A percentile compares a stretch with the other conserved stretches of the same genome.
Conservation (phyloP, 805 yeast species). For the Yarrowia porcina region DNA sequence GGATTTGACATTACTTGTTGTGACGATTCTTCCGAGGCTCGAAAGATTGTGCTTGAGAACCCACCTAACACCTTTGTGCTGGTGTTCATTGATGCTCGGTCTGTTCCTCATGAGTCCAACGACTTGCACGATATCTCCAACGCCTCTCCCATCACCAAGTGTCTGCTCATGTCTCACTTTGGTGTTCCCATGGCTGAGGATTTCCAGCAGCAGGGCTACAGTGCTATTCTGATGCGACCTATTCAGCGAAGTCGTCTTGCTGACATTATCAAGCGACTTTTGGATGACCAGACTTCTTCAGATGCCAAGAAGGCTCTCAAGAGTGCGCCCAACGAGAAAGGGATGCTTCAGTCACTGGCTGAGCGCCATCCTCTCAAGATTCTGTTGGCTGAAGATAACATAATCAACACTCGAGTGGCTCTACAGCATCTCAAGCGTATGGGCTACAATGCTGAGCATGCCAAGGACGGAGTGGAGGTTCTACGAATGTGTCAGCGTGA, state of each 20-base stretch:
- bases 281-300: not conserved
- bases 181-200: constrained; percentile 33
- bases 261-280: constrained; percentile 29
- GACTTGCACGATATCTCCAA: constrained; percentile 25
- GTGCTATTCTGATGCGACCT: constrained; percentile 32
- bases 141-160: constrained; percentile 29
- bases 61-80: constrained; percentile 28
- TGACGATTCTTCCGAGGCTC: constrained; percentile 31
- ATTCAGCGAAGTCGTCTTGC: constrained; percentile 31
- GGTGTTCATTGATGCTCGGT: constrained; percentile 31
- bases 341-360: constrained; percentile 31
- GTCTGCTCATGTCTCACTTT: constrained; percentile 33
- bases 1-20: constrained; percentile 40
- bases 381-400: constrained; percentile 52
- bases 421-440: constrained; percentile 47
- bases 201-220: constrained; percentile 30
- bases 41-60: constrained; percentile 26
- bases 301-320: constrained; percentile 15
- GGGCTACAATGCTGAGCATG: constrained; percentile 52
- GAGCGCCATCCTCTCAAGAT: constrained; percentile 45
- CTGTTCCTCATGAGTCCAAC: not conserved
- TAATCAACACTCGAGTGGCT: constrained; percentile 51
- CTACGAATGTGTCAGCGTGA: constrained; percentile 39
- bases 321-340: constrained; percentile 29
- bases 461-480: constrained; percentile 50